Evolutionary conservation across 805 yeast genomes (phyloP).

Genomic region (Schwanniomyces pseudopolymorphus): DNA sequence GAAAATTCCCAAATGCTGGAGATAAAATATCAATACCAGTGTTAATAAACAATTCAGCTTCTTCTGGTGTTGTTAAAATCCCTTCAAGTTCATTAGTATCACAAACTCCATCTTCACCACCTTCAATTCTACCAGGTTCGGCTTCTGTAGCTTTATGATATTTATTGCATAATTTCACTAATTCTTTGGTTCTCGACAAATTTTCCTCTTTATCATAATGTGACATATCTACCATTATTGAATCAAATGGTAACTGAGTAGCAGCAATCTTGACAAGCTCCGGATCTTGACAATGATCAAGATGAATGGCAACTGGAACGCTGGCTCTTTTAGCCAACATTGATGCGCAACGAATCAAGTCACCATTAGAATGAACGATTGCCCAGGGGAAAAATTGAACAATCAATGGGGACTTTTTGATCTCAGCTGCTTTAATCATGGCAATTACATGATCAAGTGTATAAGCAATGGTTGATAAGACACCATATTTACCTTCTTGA

Average conservation of each 20-base stretch:
- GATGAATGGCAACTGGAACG: slow-evolving; percentile 35
- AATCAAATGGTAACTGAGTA: slow-evolving; percentile 32
- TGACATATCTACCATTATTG: slow-evolving; percentile 41
- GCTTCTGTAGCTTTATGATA: slow-evolving; percentile 35
- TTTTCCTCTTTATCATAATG: slow-evolving; percentile 34
- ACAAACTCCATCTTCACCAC: slow-evolving; percentile 37
- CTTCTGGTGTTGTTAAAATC: slow-evolving; percentile 30
- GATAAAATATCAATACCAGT: slow-evolving; percentile 36
- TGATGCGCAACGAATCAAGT: slow-evolving; percentile 23
- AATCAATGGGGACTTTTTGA: slow-evolving; percentile 28
- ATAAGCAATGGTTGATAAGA: slow-evolving; percentile 33
- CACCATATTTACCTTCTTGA: slow-evolving; percentile 28
- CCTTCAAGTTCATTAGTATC: slow-evolving; percentile 22
- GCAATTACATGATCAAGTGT: slow-evolving; percentile 33
- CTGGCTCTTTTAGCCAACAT: slow-evolving; percentile 22
- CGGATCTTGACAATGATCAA: slow-evolving; percentile 35
- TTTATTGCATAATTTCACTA: slow-evolving; percentile 25
- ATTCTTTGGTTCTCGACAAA: slow-evolving; percentile 22
- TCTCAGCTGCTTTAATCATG: slow-evolving; percentile 35
- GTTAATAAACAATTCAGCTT: slow-evolving; percentile 25
- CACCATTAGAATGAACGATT: slow-evolving; percentile 28
- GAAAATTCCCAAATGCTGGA: slow-evolving; percentile 39
- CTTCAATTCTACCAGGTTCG: slow-evolving; percentile 39
- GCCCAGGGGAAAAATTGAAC: slow-evolving; percentile 39
- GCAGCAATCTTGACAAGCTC: slow-evolving; percentile 29